phyloP scores from a whole-genome alignment of 495 filamentous ascomycete species.

The Aspergillus leporis region DNA sequence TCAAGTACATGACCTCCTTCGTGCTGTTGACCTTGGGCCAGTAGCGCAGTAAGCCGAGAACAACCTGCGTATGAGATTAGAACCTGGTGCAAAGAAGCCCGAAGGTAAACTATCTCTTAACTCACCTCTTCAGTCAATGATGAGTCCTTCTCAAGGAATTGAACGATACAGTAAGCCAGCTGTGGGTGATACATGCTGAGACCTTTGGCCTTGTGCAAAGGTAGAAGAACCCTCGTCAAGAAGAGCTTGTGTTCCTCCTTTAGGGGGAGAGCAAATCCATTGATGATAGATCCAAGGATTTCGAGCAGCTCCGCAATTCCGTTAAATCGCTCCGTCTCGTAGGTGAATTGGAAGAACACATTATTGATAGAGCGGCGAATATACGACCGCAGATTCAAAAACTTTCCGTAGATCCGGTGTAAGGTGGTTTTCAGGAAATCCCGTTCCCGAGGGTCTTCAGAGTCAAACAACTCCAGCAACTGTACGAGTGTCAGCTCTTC shows the following conservation, averaged over 20 bases:
- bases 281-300: conserved; percentile 98
- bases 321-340: conserved; percentile 98
- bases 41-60: conserved; percentile 90
- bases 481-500: conserved; percentile 31
- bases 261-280: conserved; percentile 93
- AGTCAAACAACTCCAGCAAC: conserved; percentile 98
- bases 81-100: conserved; percentile 3
- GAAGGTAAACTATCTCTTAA: neutral
- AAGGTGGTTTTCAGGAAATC: conserved; percentile 98
- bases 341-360: conserved; percentile 99
- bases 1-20: conserved; percentile 99
- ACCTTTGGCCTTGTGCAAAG: conserved; percentile 97
- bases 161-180: conserved; percentile 97
- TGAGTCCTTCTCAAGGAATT: conserved; percentile 98
- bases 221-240: conserved; percentile 87
- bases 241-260: conserved; percentile 99
- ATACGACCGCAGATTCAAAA: conserved; percentile 94
- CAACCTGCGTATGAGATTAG: conserved; percentile 60
- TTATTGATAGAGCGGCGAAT: conserved; percentile 99
- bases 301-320: conserved; percentile 96
- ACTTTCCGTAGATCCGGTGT: conserved; percentile 98
- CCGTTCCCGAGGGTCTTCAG: conserved; percentile 93
- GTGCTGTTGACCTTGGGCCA: conserved; percentile 99
- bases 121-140: conserved; percentile 92
- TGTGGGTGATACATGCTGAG: conserved; percentile 99